Conservation (phyloP, 257 asterid species). For the Scutellaria galericulata region DNA sequence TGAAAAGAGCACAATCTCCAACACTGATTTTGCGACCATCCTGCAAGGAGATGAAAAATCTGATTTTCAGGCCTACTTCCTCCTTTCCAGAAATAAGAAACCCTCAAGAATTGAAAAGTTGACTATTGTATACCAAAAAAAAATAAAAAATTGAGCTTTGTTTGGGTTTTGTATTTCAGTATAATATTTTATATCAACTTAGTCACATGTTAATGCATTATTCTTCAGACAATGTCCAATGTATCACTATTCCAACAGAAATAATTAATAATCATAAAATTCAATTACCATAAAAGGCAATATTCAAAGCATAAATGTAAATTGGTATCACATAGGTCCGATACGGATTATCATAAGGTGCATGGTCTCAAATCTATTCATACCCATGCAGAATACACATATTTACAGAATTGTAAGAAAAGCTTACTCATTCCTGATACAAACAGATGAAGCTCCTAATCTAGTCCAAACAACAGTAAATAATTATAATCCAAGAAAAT, state of each 20-base stretch:
- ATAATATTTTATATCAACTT: neutral
- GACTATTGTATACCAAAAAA: neutral
- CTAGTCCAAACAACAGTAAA: neutral
- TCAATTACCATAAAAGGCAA: neutral
- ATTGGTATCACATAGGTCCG: neutral
- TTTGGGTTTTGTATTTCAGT: neutral
- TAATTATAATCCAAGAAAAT: neutral
- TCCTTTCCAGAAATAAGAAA: neutral
- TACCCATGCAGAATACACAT: neutral
- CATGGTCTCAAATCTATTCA: neutral
- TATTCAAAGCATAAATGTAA: neutral
- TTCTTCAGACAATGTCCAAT: neutral
- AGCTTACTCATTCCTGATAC: neutral
- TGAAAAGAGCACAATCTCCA: constrained; percentile 82
- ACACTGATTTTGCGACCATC: constrained; percentile 66
- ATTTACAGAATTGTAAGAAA: neutral
- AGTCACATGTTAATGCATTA: neutral
- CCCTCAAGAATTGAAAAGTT: neutral
- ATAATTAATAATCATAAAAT: neutral
- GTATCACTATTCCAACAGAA: neutral
- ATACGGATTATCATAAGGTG: neutral
- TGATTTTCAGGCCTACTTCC: neutral
- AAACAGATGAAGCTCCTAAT: neutral
- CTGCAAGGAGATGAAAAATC: constrained; percentile 47
- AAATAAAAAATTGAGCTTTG: neutral